phyloP scores from a whole-genome alignment of 495 filamentous ascomycete genomes.

The Trichoderma asperelloides region DNA sequence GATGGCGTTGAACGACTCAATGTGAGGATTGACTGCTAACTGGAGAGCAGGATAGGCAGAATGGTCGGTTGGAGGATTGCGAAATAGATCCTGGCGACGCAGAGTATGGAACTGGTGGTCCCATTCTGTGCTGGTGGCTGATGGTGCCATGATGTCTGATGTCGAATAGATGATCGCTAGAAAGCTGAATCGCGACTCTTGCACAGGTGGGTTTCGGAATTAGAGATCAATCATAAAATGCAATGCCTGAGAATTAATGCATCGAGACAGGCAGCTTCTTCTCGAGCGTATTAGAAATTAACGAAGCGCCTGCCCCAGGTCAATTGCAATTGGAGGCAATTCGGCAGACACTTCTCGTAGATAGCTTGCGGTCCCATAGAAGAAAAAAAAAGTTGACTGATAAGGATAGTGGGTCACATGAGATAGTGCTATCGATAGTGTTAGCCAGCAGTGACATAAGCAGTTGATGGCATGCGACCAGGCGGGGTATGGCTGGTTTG shows the following conservation, averaged over 20 bases:
- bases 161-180: background rate
- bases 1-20: conserved; percentile 93
- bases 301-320: conserved; percentile 1
- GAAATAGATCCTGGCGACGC: conserved; percentile 77
- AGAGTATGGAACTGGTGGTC: conserved; percentile 71
- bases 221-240: background rate
- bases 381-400: conserved; percentile 6
- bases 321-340: background rate
- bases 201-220: conserved; percentile 9
- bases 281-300: background rate
- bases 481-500: background rate
- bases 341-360: background rate
- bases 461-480: background rate
- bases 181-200: background rate
- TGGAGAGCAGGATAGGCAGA: conserved; percentile 83
- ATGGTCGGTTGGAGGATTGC: conserved; percentile 74
- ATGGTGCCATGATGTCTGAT: conserved; percentile 44
- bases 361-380: background rate
- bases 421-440: conserved; percentile 5
- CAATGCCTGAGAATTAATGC: background rate
- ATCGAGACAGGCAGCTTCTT: conserved; percentile 6
- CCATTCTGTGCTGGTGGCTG: conserved; percentile 55
- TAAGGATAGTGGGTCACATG: conserved; percentile 1
- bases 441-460: background rate
- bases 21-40: conserved; percentile 74